Conservation (phyloP, 2,329 filamentous ascomycete species). For the Pseudopyricularia cyperi region DNA sequence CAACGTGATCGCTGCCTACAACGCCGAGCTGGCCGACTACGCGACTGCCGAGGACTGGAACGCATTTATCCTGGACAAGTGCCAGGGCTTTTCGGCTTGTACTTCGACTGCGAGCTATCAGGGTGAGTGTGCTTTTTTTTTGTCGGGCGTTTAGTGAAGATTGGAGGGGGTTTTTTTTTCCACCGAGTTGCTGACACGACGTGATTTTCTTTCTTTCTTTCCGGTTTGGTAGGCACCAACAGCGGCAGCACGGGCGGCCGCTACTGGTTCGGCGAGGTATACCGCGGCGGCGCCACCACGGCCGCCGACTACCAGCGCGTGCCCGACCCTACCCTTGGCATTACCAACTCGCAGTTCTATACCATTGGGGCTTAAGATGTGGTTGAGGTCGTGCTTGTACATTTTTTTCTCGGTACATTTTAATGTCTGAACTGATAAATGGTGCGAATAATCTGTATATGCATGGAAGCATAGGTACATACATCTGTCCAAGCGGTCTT, state of each 20-base stretch:
- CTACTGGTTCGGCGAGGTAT: slow-evolving; percentile 2
- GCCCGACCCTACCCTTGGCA: background rate
- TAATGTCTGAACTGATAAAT: too few species aligned
- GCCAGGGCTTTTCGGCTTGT: background rate
- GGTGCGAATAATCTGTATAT: too few species aligned
- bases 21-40: slow-evolving; percentile 78
- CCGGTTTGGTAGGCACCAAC: background rate
- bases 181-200: background rate
- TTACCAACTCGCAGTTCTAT: background rate
- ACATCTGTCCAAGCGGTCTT: too few species aligned
- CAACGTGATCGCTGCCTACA: slow-evolving; percentile 68
- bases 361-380: background rate
- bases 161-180: too few species aligned
- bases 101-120: background rate
- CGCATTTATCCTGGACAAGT: background rate
- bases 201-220: background rate
- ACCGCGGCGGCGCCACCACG: background rate
- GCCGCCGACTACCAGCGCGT: background rate
- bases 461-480: too few species aligned
- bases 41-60: slow-evolving; percentile 39
- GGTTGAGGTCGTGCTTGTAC: too few species aligned
- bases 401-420: too few species aligned
- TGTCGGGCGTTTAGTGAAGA: too few species aligned
- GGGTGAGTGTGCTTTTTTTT: background rate
- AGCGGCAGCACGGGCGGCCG: slow-evolving; percentile 1